Evolutionary conservation across 306 rosid genomes (phyloP).

Genomic region (Senna siamea): DNA sequence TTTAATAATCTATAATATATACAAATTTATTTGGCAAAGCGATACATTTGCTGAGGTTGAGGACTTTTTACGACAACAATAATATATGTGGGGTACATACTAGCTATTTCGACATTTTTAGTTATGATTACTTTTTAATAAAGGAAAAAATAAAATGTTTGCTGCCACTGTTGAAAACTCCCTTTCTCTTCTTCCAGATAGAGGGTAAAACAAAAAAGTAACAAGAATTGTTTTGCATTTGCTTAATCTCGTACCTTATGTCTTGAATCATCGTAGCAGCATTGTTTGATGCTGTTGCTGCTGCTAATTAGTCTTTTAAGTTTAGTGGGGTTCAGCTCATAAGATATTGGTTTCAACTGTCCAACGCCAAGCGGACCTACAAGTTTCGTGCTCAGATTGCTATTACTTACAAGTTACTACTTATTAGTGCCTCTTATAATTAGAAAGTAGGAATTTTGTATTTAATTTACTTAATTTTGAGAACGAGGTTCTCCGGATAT

Average conservation of each 20-base stretch:
- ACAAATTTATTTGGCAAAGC: neutral
- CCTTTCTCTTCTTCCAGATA: neutral
- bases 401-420: neutral
- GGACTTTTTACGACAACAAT: neutral
- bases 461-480: neutral
- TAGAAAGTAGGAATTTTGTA: neutral
- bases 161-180: neutral
- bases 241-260: neutral
- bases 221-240: neutral
- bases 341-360: conserved; percentile 17
- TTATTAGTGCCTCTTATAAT: neutral
- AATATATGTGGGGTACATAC: neutral
- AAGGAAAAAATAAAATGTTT: neutral
- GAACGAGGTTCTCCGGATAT: neutral
- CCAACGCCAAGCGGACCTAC: conserved; percentile 19
- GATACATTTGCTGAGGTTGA: neutral
- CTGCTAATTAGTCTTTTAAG: neutral
- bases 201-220: neutral
- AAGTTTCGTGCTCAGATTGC: conserved; percentile 12
- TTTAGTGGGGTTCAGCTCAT: neutral
- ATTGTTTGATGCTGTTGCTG: neutral
- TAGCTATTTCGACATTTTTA: neutral
- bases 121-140: neutral
- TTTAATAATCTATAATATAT: too few relatives aligned
- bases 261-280: neutral